Base-by-base conservation (phyloP, 805 yeast genomes). In the Wickerhamiella kazuoi region DNA sequence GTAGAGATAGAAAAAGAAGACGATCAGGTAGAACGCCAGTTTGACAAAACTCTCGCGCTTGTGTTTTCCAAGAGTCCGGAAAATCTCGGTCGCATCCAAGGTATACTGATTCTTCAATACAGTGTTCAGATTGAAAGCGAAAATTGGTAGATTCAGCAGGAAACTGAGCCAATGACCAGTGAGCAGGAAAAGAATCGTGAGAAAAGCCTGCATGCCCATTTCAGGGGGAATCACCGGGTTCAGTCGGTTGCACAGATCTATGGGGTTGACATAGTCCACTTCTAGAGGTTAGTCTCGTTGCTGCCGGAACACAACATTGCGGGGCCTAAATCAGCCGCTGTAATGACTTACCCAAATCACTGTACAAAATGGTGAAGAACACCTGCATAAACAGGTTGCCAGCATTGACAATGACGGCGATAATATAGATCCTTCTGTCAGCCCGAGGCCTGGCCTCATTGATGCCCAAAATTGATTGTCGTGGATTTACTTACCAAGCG, bases 31-130 rank as follows among this genome's bases (percentile, higher is more conserved):
- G 72, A 82, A 82, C 7, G 90, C 94, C 51, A 90, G 71, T 62
- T 90, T 90, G 59, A 79, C 59, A 56, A 86, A 87, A 39, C 83
- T 69, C 62, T 83, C 96, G 57, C 76, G 79, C 74, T 87, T 90
- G 65, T 87, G 93, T 55, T 77, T 80, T 53, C 79, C 72, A 53
- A 87, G 71, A 26, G 96, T 86, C 67, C 97, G 76, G 65, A 87
- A 87, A 54, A 87, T 90, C 63, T 90, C 98, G 31, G 98, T 87
- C 43, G 98, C 97, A 61, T 87, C 98, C 55, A 90, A 72, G 44
- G 80, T 63, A 59, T 84, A 84, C 61, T 75, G 77, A 60, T 83
- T 82, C 50, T 71, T 76, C 62, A 77, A 61, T 52, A 81, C 70
- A 60, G 81, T 79, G 64, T 79, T 77, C 42, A 65, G 73, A 58